A percentile compares a stretch with the other conserved stretches of the same genome.
These are phyloP conservation scores for Myriangium duriaei DNA, from an alignment of 2,329 filamentous ascomycete species.

Conservation along the genomic window DNA sequence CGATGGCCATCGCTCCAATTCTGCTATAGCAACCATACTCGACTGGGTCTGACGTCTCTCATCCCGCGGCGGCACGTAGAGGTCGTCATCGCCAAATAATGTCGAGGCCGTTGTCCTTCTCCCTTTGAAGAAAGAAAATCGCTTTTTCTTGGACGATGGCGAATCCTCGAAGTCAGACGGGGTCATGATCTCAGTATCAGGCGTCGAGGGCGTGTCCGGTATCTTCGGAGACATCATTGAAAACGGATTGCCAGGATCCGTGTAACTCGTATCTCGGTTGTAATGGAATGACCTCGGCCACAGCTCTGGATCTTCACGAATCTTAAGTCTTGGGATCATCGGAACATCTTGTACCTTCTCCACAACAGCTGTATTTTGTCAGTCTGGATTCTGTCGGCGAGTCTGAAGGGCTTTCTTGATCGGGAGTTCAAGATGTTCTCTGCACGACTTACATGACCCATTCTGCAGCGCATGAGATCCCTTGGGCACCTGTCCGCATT, in stretches of 20 bases:
- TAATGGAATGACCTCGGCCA: neutral
- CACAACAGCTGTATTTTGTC: too few relatives aligned
- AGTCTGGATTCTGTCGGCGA: too few relatives aligned
- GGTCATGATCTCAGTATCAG: too few relatives aligned
- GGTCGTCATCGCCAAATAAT: neutral
- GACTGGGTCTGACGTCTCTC: too few relatives aligned
- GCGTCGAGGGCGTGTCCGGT: too few relatives aligned
- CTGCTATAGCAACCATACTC: too few relatives aligned
- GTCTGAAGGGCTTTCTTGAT: too few relatives aligned
- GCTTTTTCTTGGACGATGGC: neutral
- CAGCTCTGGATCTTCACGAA: neutral
- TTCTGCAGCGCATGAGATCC: slow-evolving; percentile 5
- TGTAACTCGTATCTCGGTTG: neutral
- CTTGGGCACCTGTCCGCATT: slow-evolving; percentile 4
- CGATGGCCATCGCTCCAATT: too few relatives aligned
- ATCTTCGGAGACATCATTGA: neutral
- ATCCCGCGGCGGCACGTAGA: neutral
- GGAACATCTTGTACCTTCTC: too few relatives aligned
- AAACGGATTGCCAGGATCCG: neutral
- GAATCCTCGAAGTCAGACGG: too few relatives aligned
- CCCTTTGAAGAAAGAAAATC: neutral
- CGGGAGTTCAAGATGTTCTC: too few relatives aligned
- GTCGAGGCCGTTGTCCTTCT: neutral
- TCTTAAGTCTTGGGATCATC: too few relatives aligned
- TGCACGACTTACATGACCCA: slow-evolving; percentile 4